These are phyloP conservation scores for Trypanosoma mega DNA, from an alignment of 208 protist species.

Conservation along the genomic window DNA sequence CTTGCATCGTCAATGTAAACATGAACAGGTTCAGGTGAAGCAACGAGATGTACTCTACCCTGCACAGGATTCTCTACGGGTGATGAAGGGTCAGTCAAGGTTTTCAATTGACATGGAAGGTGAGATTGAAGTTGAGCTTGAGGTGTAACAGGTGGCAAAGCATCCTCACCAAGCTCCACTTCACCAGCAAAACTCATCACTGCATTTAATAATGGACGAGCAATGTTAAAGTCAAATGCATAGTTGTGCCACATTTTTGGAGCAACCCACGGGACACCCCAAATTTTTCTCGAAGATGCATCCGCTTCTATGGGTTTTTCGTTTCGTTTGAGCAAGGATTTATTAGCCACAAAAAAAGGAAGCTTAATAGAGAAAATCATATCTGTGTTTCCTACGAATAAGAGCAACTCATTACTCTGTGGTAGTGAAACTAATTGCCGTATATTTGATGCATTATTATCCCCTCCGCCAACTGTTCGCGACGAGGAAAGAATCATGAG, in stretches of 20 bases:
- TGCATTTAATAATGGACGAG: constrained; percentile 28
- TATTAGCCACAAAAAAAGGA: constrained; percentile 26
- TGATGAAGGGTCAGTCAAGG: too few relatives aligned
- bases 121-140: not conserved
- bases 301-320: not conserved
- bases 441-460: not conserved
- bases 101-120: too few relatives aligned
- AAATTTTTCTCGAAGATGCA: too few relatives aligned
- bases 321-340: not conserved
- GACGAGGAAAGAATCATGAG: constrained; percentile 21
- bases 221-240: constrained; percentile 23
- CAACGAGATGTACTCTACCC: too few relatives aligned
- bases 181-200: constrained; percentile 25
- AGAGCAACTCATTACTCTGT: constrained; percentile 36
- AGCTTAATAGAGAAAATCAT: constrained; percentile 41
- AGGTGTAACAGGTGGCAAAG: constrained; percentile 7
- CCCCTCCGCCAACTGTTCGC: not conserved
- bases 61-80: too few relatives aligned
- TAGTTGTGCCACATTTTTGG: not conserved
- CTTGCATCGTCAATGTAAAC: not conserved
- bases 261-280: not conserved
- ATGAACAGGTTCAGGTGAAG: too few relatives aligned
- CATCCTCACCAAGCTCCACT: constrained; percentile 3
- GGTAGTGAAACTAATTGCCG: constrained; percentile 24
- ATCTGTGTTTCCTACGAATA: constrained; percentile 30